Evolutionary conservation across 169 alveolate species (phyloP).

Genomic region (Plasmodium inui): DNA sequence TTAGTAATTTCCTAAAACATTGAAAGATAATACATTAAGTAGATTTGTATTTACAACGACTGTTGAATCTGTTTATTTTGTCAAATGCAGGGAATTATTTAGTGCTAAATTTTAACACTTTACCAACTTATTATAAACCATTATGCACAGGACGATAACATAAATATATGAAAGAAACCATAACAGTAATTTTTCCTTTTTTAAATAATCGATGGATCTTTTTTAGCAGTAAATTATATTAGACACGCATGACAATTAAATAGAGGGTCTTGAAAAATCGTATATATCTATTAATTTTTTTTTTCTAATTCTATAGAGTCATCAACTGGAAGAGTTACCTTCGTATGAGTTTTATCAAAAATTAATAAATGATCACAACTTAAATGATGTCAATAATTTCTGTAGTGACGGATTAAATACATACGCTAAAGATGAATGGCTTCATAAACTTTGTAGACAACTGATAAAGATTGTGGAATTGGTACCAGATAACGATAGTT

Average conservation of each 20-base stretch:
- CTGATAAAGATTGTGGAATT: not conserved
- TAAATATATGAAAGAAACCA: not conserved
- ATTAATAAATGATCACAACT: not conserved
- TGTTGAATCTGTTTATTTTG: not conserved
- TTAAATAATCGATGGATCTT: not conserved
- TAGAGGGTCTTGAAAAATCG: not conserved
- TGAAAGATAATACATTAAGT: not conserved
- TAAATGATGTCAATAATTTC: not conserved
- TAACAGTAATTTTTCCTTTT: not conserved
- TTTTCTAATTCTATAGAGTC: not conserved
- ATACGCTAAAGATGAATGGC: not conserved
- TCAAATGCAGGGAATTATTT: not conserved
- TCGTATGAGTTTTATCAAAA: not conserved
- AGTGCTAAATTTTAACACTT: not conserved
- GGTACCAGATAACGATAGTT: not conserved
- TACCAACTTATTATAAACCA: not conserved
- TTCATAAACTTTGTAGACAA: not conserved
- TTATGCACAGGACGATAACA: not conserved
- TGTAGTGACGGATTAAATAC: not conserved
- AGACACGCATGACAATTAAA: not conserved
- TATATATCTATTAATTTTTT: not conserved
- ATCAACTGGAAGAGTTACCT: not conserved
- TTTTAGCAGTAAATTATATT: not conserved
- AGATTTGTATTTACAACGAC: not conserved
- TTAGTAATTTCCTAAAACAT: not conserved